Evolutionary conservation across 331 rosid species (phyloP), one percentile per base, ranked within the genome.

Genomic region (Malus hybrid): DNA sequence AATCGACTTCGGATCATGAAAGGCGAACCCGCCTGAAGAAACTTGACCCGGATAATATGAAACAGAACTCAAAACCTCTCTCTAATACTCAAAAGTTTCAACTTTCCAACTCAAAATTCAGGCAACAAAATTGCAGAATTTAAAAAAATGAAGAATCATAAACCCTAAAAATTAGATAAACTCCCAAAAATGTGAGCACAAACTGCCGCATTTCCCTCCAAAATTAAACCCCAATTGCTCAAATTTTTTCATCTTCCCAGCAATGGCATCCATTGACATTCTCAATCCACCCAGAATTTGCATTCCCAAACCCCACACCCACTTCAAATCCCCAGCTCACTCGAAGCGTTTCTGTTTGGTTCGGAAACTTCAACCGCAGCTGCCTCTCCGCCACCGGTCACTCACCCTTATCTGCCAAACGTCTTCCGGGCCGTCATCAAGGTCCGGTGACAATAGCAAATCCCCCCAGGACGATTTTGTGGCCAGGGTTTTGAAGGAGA

Each of bases 401-500:
- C 77, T 83, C 82, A 69, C 79, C 59, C 76, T 89, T 48, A 55
- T 73, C 61, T 87, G 96, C 78, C 77, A 66, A 32, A 79, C 86
- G 50, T 24, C 68, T 36, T 76, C 86, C 32, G 70, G 78, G 46
- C 76, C 91, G 66, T 80, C 88, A 24, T 79, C 86, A 20, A 27
- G 64, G 44, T 57, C 83, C 55, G 68, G 76, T 73, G 79, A 79
- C 70, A 42, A 42, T 33, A 65, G 73, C 34, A 63, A 73, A 73
- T 28, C 91, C 69, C 55, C 27, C 34, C 76, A 75, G 52, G 89
- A 88, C 7, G 99, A 95, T 89, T 95, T 90, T 79, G 86, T 92
- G 72, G 80, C 87, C 80, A 82, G 89, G 84, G 86, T 95, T 74
- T 83, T 95, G 85, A 90, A 88, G 91, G 93, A 95, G 67, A 95